A percentile compares a stretch with the other conserved stretches of the same genome.
These are phyloP conservation scores for Pseudoturritis turrita DNA, from an alignment of 345 rosid species.

Conservation along the genomic window DNA sequence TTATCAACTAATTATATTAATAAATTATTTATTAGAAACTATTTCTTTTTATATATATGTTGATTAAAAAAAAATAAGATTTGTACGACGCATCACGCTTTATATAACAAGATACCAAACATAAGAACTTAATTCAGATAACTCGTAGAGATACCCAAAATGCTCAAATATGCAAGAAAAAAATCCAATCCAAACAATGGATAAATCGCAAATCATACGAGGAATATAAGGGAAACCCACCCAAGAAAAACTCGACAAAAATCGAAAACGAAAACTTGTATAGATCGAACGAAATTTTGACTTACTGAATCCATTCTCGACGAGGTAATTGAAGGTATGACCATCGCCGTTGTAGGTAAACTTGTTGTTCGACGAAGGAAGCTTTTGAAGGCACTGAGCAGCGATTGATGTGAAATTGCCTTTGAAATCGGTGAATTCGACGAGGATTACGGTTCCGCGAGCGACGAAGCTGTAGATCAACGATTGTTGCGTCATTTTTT, in stretches of 20 bases:
- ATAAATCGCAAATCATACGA: background rate
- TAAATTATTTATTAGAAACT: too few relatives aligned
- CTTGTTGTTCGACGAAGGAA: conserved; percentile 64
- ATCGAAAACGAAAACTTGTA: background rate
- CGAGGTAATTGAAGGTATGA: conserved; percentile 80
- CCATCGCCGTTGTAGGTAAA: conserved; percentile 80
- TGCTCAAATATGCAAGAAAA: background rate
- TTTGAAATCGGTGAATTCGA: conserved; percentile 68
- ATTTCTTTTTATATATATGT: too few relatives aligned
- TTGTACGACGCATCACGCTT: too few relatives aligned
- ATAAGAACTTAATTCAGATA: background rate
- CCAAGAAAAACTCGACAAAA: background rate
- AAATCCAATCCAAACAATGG: background rate
- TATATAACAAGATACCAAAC: too few relatives aligned
- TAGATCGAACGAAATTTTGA: conserved; percentile 14
- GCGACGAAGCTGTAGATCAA: conserved; percentile 79
- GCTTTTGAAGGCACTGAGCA: conserved; percentile 69
- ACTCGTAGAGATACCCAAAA: background rate
- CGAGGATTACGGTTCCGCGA: conserved; percentile 62
- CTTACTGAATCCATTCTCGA: conserved; percentile 73
- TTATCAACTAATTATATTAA: too few relatives aligned
- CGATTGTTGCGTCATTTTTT: conserved; percentile 62
- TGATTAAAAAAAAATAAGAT: too few relatives aligned
- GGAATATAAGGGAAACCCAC: too few relatives aligned
- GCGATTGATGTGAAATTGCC: conserved; percentile 76